Evolutionary conservation across 2,329 filamentous ascomycete species (phyloP).

Genomic region (Claviceps digitariae): DNA sequence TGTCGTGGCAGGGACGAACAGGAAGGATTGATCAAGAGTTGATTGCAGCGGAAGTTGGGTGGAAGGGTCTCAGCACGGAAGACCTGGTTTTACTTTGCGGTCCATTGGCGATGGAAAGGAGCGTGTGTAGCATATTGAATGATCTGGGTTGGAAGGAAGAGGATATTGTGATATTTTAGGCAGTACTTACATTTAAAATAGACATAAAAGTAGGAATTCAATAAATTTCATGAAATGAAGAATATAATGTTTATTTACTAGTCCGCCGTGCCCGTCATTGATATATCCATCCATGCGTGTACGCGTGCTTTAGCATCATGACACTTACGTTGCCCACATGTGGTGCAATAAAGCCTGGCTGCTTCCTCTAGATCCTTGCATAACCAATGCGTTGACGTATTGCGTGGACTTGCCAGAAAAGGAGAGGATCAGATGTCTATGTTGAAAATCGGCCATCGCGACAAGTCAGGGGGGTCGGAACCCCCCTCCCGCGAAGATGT

Average conservation of each 20-base stretch:
- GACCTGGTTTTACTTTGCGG: conserved; percentile 68
- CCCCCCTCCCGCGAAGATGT: too few relatives aligned
- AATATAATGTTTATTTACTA: not conserved
- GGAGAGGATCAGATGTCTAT: too few relatives aligned
- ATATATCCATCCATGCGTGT: too few relatives aligned
- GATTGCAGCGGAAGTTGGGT: conserved; percentile 43
- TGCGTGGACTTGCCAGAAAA: too few relatives aligned
- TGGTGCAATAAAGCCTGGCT: too few relatives aligned
- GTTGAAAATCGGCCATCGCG: too few relatives aligned
- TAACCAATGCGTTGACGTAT: too few relatives aligned
- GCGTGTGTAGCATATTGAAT: conserved; percentile 36
- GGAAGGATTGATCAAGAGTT: conserved; percentile 55
- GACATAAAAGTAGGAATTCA: not conserved
- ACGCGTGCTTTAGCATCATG: too few relatives aligned
- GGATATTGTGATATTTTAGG: conserved; percentile 16
- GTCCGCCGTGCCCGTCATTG: too few relatives aligned
- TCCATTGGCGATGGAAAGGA: conserved; percentile 60
- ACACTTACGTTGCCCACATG: too few relatives aligned
- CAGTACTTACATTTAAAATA: not conserved
- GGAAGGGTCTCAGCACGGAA: conserved; percentile 26
- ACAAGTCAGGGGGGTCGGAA: too few relatives aligned
- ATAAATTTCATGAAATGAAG: too few relatives aligned
- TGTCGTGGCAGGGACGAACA: conserved; percentile 52
- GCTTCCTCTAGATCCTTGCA: not conserved
- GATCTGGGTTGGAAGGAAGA: conserved; percentile 48